Evolutionary conservation across 1,139 yeast genomes (phyloP).

Genomic region (Diutina sp.): DNA sequence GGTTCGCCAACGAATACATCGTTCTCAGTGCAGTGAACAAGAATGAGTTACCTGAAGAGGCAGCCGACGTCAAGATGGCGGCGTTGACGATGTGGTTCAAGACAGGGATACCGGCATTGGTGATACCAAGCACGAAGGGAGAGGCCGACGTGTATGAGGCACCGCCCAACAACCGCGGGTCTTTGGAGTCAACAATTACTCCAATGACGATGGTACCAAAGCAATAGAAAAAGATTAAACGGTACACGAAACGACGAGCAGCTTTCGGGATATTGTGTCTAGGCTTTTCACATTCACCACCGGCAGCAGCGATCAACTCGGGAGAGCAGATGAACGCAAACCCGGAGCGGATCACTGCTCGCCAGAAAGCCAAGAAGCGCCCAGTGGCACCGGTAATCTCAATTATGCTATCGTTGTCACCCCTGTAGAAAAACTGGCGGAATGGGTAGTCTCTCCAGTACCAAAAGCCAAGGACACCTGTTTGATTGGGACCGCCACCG

Average conservation of each 20-base stretch:
- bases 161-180: slow-evolving; percentile 16
- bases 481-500: slow-evolving; percentile 49
- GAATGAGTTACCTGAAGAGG: slow-evolving; percentile 45
- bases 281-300: slow-evolving; percentile 50
- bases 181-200: slow-evolving; percentile 29
- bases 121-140: slow-evolving; percentile 2
- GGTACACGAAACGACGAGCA: slow-evolving; percentile 68
- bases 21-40: slow-evolving; percentile 45
- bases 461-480: slow-evolving; percentile 21
- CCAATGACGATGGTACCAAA: slow-evolving; percentile 34
- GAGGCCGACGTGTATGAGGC: slow-evolving; percentile 2
- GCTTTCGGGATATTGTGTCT: slow-evolving; percentile 55
- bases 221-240: slow-evolving; percentile 13
- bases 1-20: slow-evolving; percentile 39
- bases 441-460: slow-evolving; percentile 18
- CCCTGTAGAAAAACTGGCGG: neutral
- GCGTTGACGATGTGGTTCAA: slow-evolving; percentile 42
- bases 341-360: slow-evolving; percentile 76
- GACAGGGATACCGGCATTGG: slow-evolving; percentile 15
- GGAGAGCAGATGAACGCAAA: slow-evolving; percentile 72
- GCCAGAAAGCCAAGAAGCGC: slow-evolving; percentile 46
- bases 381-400: slow-evolving; percentile 14
- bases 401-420: neutral
- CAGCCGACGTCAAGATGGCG: slow-evolving; percentile 34
- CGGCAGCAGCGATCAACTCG: slow-evolving; percentile 51